These are phyloP conservation scores for Sphagnum tenellum DNA, from an alignment of 225 moss, liverwort and hornwort genomes.

Conservation along the genomic window DNA sequence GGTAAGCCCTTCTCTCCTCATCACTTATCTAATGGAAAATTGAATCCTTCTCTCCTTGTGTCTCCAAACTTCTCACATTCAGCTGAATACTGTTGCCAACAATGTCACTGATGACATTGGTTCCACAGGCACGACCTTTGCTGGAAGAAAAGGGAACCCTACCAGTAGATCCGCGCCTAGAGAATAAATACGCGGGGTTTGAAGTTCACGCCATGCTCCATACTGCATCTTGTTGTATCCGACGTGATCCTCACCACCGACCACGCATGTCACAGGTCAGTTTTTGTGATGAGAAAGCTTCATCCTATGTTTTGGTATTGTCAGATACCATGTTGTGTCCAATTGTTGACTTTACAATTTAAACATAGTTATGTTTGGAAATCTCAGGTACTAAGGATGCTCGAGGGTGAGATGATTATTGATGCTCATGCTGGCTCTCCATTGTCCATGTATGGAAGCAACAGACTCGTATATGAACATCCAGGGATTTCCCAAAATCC, in stretches of 20 bases:
- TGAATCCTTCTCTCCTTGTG: neutral
- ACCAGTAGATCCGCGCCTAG: slow-evolving; percentile 44
- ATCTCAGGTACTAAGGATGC: slow-evolving; percentile 42
- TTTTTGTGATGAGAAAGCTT: neutral
- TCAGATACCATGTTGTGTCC: too few species aligned
- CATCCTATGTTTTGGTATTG: too few species aligned
- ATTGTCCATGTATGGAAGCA: slow-evolving; percentile 23
- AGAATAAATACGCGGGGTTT: slow-evolving; percentile 33
- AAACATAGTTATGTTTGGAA: too few species aligned
- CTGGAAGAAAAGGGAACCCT: slow-evolving; percentile 28
- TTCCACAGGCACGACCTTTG: slow-evolving; percentile 43
- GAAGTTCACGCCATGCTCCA: slow-evolving; percentile 63
- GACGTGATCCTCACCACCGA: slow-evolving; percentile 38
- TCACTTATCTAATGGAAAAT: too few species aligned
- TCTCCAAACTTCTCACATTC: neutral
- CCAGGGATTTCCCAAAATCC: slow-evolving; percentile 20
- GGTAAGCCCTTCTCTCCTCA: slow-evolving; percentile 18
- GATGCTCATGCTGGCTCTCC: slow-evolving; percentile 37
- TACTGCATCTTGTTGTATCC: slow-evolving; percentile 44
- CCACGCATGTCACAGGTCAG: slow-evolving; percentile 60
- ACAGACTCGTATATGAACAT: slow-evolving; percentile 24
- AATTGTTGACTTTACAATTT: too few species aligned
- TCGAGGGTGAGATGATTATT: slow-evolving; percentile 60
- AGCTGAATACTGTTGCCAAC: neutral
- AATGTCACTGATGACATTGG: too few species aligned